phyloP scores from a whole-genome alignment of 2,329 filamentous ascomycete genomes.

The Aspergillus sp. region DNA sequence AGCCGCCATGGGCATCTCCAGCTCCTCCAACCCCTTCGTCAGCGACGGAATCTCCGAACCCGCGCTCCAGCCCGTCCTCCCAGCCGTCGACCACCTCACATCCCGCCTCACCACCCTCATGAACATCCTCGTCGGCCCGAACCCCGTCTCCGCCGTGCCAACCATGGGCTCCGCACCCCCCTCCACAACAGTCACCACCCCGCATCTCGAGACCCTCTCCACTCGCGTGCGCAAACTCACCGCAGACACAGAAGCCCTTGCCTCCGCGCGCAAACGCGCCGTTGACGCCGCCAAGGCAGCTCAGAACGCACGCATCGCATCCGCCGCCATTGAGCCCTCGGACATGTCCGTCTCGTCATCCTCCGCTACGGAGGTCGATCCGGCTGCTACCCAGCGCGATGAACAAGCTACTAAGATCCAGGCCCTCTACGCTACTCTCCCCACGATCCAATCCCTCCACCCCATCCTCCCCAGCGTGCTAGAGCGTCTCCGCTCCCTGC shows the following conservation, averaged over 20 bases:
- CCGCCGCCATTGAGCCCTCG: slow-evolving; percentile 33
- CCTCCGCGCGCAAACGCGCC: slow-evolving; percentile 46
- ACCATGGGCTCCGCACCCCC: slow-evolving; percentile 22
- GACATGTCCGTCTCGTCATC: slow-evolving; percentile 31
- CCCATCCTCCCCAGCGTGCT: slow-evolving; percentile 83
- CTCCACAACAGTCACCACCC: slow-evolving; percentile 39
- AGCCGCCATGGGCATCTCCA: slow-evolving; percentile 75
- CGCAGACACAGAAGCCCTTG: slow-evolving; percentile 47
- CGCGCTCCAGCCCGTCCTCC: slow-evolving; percentile 68
- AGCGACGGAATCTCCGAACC: slow-evolving; percentile 53
- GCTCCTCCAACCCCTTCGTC: slow-evolving; percentile 61
- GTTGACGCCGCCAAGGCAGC: slow-evolving; percentile 45
- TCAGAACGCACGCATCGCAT: slow-evolving; percentile 41
- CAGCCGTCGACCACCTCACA: slow-evolving; percentile 77
- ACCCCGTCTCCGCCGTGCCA: slow-evolving; percentile 31
- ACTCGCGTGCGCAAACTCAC: slow-evolving; percentile 48
- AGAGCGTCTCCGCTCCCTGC: slow-evolving; percentile 79
- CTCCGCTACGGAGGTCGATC: slow-evolving; percentile 57
- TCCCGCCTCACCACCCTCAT: slow-evolving; percentile 76
- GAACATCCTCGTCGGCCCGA: slow-evolving; percentile 42
- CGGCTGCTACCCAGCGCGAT: slow-evolving; percentile 45
- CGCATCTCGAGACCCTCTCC: slow-evolving; percentile 48
- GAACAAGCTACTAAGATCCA: slow-evolving; percentile 87
- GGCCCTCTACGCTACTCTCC: slow-evolving; percentile 82
- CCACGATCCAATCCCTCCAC: slow-evolving; percentile 82